Evolutionary conservation across 2,329 filamentous ascomycete species (phyloP).

Genomic region (Ceratocystis huliohia): DNA sequence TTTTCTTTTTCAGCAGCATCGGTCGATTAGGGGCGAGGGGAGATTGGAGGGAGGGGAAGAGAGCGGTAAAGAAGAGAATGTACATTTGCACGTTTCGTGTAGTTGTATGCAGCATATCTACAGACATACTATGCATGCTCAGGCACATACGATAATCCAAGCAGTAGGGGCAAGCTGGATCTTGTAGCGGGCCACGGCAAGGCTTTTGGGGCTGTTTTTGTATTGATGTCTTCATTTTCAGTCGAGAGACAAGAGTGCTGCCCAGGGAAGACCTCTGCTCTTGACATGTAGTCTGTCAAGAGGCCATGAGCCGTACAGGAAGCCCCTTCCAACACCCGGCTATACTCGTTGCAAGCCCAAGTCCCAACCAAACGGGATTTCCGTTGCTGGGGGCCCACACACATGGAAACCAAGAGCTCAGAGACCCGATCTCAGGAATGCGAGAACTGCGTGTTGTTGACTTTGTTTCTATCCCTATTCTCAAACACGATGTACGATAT

Average conservation of each 20-base stretch:
- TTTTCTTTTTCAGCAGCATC: neutral
- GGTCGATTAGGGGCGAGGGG: neutral
- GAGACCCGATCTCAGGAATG: neutral
- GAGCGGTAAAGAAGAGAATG: neutral
- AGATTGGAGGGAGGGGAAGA: neutral
- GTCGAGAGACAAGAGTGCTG: neutral
- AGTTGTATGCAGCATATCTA: too few relatives aligned
- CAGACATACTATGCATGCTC: too few relatives aligned
- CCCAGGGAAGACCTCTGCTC: neutral
- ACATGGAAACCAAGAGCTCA: too few relatives aligned
- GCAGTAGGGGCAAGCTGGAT: too few relatives aligned
- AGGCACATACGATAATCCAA: too few relatives aligned
- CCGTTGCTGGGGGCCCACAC: too few relatives aligned
- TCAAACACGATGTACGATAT: neutral
- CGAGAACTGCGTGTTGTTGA: constrained; percentile 3
- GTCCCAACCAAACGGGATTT: too few relatives aligned
- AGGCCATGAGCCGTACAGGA: too few relatives aligned
- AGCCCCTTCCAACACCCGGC: neutral
- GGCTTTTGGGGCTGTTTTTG: neutral
- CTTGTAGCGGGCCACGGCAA: neutral
- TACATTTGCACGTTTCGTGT: too few relatives aligned
- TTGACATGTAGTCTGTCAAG: too few relatives aligned
- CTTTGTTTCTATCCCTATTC: constrained; percentile 1
- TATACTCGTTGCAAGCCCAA: too few relatives aligned
- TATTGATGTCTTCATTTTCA: neutral